Base-by-base conservation (phyloP, 192 early-diverging fungal genomes). In the Coemansia sp. region DNA sequence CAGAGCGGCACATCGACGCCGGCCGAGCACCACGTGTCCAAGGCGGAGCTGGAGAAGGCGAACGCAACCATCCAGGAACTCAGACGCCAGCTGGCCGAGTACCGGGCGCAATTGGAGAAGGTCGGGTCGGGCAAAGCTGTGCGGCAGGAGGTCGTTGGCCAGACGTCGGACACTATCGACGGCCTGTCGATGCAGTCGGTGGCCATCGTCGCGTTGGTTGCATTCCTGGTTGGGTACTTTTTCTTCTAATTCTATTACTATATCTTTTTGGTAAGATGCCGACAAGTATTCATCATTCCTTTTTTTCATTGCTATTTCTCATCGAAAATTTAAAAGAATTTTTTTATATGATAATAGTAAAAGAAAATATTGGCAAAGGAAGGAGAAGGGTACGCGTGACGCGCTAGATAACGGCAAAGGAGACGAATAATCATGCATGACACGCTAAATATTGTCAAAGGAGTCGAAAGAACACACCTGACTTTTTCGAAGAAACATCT, bases 161-260 rank as follows among this genome's bases (percentile, higher is more conserved):
- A 25, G 19, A n/a, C 43, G 6, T 57, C 56, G 0, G 56, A 57
- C 28, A 45, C 75, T n/a, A 62, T 80, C 45, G 87, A 87, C 54
- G 85, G 86, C 0, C 83, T 88, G 28, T 86, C 86, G 25, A 70
- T 84, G 28, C 84, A 82, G 56, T 82, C 85, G 2, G 80, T 90
- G 1, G 70, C 70, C 29, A 78, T 80, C 25, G 81, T 88, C 8
- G 84, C 87, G 2, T 43, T 82, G 2, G 60, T 81, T 31, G 81
- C 84, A 11, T 86, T 89, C 69, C 58, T 89, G 49, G 61, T 86
- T 49, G 83, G 83, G 11, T 85, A 83, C 62, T 63, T 89, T 28
- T 84, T 89, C 69, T 87, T 87, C 46, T 89, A 79, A 83, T 5
- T 18, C 6, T 51, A 10, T 53, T 40, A 7, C 5, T 40, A 16